Base-by-base conservation (phyloP, 176 grass and related monocot genomes). In the Aegilops tauschii region DNA sequence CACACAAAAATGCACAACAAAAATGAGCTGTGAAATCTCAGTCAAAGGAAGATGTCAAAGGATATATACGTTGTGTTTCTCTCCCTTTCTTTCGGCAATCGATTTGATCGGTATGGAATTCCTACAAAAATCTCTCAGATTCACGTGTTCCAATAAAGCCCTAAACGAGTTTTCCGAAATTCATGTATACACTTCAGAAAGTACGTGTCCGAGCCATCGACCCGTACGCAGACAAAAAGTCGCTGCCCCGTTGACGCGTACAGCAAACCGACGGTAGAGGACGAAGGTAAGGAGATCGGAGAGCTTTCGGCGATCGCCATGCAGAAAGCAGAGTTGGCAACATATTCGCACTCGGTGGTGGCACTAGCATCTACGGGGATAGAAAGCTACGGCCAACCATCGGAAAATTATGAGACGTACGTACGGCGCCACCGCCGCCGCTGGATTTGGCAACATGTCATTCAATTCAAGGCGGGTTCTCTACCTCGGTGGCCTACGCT, bases 351-450 rank as follows among this genome's bases (percentile, higher is more conserved):
- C 47, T 71, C 6, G 45, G 29, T n/a, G 32, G 79, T 14, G 32
- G 79, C 40, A 18, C 9, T 61, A 63, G 65, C 39, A 78, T 79
- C 74, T 35, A 20, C 23, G 12, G 62, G 82, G 56, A 59, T 1
- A 21, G 56, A 89, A 84, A 84, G 87, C 76, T 56, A 84, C 82
- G 20, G 8, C 58, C 80, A 84, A 84, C 66, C 80, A 76, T 76
- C 69, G 9, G 35, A 30, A 18, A 25, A 12, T 34, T 40, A 25
- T 34, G 16, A 0, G 50, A 54, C 50, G 50, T 4, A 50, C 47
- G 47, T 0, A 54, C 18, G 50, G 50, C 50, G 5, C 59, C 83
- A 28, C 59, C 21, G 61, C 61, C 83, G 40, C 61, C n/a, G 61
- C 29, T 63, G 37, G 36, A 63, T 76, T 52, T 65, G 73, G 61